A percentile compares a stretch with the other conserved stretches of the same genome.
These are phyloP conservation scores for Lecanicillium sp. DNA, from an alignment of 2,329 filamentous ascomycete species.

Conservation along the genomic window DNA sequence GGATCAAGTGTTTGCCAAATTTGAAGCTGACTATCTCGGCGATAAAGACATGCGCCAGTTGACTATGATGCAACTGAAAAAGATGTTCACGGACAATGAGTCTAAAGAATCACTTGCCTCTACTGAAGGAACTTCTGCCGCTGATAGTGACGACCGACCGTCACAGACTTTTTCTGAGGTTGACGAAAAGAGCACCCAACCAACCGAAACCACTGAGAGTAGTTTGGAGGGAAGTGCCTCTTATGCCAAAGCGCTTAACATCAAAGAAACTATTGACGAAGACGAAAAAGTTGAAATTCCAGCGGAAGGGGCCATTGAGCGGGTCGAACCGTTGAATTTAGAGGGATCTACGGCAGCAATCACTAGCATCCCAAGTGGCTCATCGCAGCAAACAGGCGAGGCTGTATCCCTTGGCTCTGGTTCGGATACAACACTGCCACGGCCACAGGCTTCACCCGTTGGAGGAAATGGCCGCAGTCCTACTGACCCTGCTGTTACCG, in stretches of 20 bases:
- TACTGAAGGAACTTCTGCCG: constrained; percentile 56
- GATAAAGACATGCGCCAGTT: constrained; percentile 93
- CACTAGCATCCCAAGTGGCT: constrained; percentile 10
- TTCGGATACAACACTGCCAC: constrained; percentile 10
- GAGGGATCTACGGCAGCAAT: constrained; percentile 26
- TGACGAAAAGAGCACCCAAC: constrained; percentile 38
- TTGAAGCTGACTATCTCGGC: constrained; percentile 88
- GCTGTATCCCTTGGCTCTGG: constrained; percentile 5
- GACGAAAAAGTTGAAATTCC: constrained; percentile 19
- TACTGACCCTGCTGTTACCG: constrained; percentile 13
- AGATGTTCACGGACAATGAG: constrained; percentile 88
- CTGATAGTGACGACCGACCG: constrained; percentile 39
- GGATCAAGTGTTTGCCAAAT: constrained; percentile 84
- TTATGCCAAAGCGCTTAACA: constrained; percentile 14
- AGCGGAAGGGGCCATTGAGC: constrained; percentile 30
- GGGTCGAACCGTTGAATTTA: constrained; percentile 42
- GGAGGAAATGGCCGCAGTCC: constrained; percentile 10
- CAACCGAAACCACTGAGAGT: constrained; percentile 29
- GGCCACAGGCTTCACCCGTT: constrained; percentile 15
- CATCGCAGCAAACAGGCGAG: constrained; percentile 6
- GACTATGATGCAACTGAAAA: constrained; percentile 85
- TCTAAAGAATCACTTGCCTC: constrained; percentile 67
- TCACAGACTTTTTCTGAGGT: constrained; percentile 37
- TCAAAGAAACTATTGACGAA: constrained; percentile 13
- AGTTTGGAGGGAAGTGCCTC: constrained; percentile 23